Evolutionary conservation across 768 basidiomycete genomes (phyloP), one percentile per base, ranked within the genome.

Genomic region (Tricholoma sp.): DNA sequence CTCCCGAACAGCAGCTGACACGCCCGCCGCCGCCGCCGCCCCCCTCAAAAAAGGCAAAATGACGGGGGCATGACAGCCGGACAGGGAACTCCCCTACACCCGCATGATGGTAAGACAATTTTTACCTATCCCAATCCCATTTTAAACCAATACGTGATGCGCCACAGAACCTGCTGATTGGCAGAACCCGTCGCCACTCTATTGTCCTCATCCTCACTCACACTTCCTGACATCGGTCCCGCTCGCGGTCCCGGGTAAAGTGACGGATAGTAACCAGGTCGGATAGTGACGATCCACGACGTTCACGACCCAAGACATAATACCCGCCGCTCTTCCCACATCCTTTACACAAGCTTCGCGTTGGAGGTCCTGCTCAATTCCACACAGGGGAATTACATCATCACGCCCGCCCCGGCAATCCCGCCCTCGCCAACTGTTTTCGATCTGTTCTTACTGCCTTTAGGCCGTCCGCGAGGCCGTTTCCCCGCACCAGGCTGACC

Each of bases 371-470:
- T 11, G 15, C 17, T 17, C 10, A 17, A 39, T 7, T 20, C 2
- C 7, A 13, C 20, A 20, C 8, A 3, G 6, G n/a, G 24, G 24
- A 24, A 17, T n/a, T 52, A 52, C 51, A 52, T 36, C 54, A 55
- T 55, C 32, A 55, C 54, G 17, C 54, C 54, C 3, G 47, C 33
- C 17, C 42, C 47, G 6, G 54, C 54, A 9, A 37, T 52, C 37
- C 54, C 54, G 12, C 45, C 48, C 6, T 48, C 54, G 0, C 54
- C 54, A n/a, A 29, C 37, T 2, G 34, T 33, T 13, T 33, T 50
- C n/a, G 47, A 50, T 31, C 68, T 70, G 58, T 86, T 88, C 68
- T 85, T 87, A 66, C 86, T 89, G 2, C 87, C 87, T 63, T 84
- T 85, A 33, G 86, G 86, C 8, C 86, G 71, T 28, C 86, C 86